A percentile compares a stretch with the other conserved stretches of the same genome.
Conservation (phyloP, 164 flowering plant genomes). For the Aristolochia contorta region DNA sequence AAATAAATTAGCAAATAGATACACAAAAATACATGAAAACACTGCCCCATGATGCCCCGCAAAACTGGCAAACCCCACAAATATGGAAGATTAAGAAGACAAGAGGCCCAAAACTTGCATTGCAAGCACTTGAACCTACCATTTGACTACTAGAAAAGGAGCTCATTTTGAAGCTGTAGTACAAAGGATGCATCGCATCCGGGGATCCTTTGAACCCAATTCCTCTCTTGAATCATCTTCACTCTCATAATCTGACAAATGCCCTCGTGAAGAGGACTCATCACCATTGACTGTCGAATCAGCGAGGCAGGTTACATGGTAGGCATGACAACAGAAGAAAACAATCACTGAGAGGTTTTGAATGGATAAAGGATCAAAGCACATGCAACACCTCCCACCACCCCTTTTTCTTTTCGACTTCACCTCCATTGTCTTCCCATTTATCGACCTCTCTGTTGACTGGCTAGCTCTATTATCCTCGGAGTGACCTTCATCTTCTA, state of each 20-base stretch:
- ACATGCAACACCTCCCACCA: constrained; percentile 86
- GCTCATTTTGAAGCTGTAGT: constrained; percentile 63
- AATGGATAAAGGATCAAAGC: constrained; percentile 80
- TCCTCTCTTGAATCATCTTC: constrained; percentile 32
- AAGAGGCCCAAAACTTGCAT: constrained; percentile 2
- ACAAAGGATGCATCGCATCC: constrained; percentile 81
- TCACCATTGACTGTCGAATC: constrained; percentile 39
- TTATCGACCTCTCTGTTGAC: constrained; percentile 19
- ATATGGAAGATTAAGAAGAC: too few relatives aligned
- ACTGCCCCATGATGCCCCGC: too few relatives aligned
- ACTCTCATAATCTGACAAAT: constrained; percentile 22
- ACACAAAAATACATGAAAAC: too few relatives aligned
- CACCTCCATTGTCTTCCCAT: constrained; percentile 33
- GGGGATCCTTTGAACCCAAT: constrained; percentile 24
- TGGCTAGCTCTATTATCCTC: constrained; percentile 26
- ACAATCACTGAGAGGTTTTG: constrained; percentile 43
- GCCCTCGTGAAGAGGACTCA: constrained; percentile 7
- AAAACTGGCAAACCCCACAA: too few relatives aligned
- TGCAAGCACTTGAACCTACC: not conserved
- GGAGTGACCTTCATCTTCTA: constrained; percentile 49
- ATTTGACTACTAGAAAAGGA: not conserved
- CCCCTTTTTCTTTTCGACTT: constrained; percentile 67
- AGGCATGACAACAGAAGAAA: constrained; percentile 95
- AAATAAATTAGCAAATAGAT: too few relatives aligned
- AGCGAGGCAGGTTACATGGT: constrained; percentile 66